Evolutionary conservation across 495 filamentous ascomycete genomes (phyloP).

Genomic region (Durotheca rogersii): DNA sequence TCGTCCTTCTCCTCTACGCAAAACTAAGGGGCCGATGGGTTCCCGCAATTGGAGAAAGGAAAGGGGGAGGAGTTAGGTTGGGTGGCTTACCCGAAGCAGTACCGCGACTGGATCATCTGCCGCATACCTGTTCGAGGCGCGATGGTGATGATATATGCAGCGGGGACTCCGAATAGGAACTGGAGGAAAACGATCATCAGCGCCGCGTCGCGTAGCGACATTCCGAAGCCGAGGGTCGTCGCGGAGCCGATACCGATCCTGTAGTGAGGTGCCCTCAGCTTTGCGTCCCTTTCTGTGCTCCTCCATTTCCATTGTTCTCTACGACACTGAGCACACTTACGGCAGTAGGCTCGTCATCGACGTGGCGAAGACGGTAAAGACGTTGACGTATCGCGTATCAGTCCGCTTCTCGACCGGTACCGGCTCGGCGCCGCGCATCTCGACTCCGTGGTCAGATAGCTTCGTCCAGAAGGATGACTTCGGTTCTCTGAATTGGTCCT

Average conservation of each 20-base stretch:
- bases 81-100: conserved; percentile 51
- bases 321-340: conserved; percentile 40
- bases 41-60: too few species aligned
- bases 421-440: conserved; percentile 55
- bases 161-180: conserved; percentile 50
- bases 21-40: too few species aligned
- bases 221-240: conserved; percentile 47
- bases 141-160: conserved; percentile 56
- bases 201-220: conserved; percentile 55
- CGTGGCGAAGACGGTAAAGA: conserved; percentile 51
- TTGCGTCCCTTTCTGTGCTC: not conserved
- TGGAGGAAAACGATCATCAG: conserved; percentile 60
- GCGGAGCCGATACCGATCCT: conserved; percentile 34
- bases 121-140: conserved; percentile 54
- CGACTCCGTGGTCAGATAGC: conserved; percentile 34
- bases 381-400: conserved; percentile 50
- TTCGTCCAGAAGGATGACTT: conserved; percentile 22
- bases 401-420: conserved; percentile 56
- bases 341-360: conserved; percentile 45
- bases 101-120: conserved; percentile 58
- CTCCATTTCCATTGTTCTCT: too few species aligned
- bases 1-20: too few species aligned
- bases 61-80: not conserved
- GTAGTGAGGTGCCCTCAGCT: not conserved
- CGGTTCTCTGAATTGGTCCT: conserved; percentile 22